phyloP scores from a whole-genome alignment of 495 filamentous ascomycete species.

The Delitschia confertaspora region DNA sequence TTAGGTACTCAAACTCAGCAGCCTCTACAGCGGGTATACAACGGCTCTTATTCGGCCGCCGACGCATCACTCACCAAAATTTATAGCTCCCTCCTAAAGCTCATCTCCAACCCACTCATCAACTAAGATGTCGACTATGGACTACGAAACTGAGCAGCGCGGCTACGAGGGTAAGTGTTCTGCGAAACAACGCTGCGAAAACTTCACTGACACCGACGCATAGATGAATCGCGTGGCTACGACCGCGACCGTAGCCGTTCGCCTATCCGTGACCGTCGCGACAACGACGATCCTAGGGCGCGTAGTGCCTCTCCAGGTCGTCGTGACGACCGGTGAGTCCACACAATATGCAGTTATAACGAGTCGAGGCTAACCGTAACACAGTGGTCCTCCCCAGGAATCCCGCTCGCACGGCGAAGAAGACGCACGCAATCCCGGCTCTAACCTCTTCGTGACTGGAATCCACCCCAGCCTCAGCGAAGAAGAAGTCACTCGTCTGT shows the following conservation, averaged over 20 bases:
- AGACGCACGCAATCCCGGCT: slow-evolving; percentile 79
- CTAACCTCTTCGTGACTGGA: slow-evolving; percentile 97
- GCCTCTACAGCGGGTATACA: too few species aligned
- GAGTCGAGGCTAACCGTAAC: slow-evolving; percentile 20
- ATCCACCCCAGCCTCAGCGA: slow-evolving; percentile 93
- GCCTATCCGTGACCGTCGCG: slow-evolving; percentile 65
- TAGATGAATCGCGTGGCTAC: slow-evolving; percentile 33
- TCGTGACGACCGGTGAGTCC: slow-evolving; percentile 67
- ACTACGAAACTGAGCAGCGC: slow-evolving; percentile 36
- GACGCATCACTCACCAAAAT: not conserved
- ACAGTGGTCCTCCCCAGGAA: slow-evolving; percentile 37
- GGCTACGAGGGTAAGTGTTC: slow-evolving; percentile 33
- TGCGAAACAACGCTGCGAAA: not conserved
- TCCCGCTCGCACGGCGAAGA: slow-evolving; percentile 41
- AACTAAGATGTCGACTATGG: slow-evolving; percentile 34
- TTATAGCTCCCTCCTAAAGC: not conserved
- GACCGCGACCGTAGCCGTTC: slow-evolving; percentile 82
- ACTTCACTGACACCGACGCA: slow-evolving; percentile 14
- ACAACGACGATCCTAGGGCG: slow-evolving; percentile 41
- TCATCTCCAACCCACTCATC: slow-evolving; percentile 3
- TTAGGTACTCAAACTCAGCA: too few species aligned
- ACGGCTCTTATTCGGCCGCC: too few species aligned
- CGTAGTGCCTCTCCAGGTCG: slow-evolving; percentile 51
- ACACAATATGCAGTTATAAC: slow-evolving; percentile 13
- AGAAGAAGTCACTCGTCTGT: slow-evolving; percentile 83